phyloP scores from a whole-genome alignment of 805 yeast species.

The Isabelozyma gotoi region DNA sequence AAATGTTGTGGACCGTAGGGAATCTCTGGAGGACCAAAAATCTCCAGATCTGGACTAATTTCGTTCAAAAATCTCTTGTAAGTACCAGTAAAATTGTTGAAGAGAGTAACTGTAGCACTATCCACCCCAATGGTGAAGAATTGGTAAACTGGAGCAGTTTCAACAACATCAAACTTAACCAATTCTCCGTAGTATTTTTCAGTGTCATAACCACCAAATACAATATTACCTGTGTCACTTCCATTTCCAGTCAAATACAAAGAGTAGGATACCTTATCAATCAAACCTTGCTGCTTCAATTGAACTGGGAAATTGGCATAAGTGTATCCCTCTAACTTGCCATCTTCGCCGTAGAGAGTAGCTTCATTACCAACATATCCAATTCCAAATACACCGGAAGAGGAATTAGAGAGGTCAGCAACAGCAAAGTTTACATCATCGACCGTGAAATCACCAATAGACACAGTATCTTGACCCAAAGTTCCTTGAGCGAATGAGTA shows the following conservation, averaged over 20 bases:
- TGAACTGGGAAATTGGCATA: conserved; percentile 35
- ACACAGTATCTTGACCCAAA: conserved; percentile 2
- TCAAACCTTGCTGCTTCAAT: conserved; percentile 32
- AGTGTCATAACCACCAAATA: conserved; percentile 28
- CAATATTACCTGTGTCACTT: conserved; percentile 21
- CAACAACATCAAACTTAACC: conserved; percentile 24
- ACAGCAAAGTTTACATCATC: conserved; percentile 10
- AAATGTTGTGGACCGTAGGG: background rate
- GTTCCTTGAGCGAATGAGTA: conserved; percentile 37
- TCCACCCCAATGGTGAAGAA: conserved; percentile 11
- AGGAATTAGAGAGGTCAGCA: conserved; percentile 14
- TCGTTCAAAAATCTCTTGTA: background rate
- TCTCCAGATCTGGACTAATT: background rate
- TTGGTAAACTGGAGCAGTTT: conserved; percentile 10
- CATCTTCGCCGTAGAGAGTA: conserved; percentile 8
- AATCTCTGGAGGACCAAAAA: no score
- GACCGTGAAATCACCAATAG: conserved; percentile 7
- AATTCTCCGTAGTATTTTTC: conserved; percentile 24
- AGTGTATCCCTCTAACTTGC: conserved; percentile 19
- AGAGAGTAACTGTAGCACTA: conserved; percentile 43
- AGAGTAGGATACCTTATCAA: conserved; percentile 36
- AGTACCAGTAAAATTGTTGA: conserved; percentile 12
- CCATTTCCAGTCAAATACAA: conserved; percentile 28
- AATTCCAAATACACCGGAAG: conserved; percentile 21
- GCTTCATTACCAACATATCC: conserved; percentile 13